Percentiles rank a stretch among this genome's conserved stretches.
These are phyloP conservation scores for Talinum fruticosum DNA, from an alignment of 148 eudicot genomes.

Conservation along the genomic window DNA sequence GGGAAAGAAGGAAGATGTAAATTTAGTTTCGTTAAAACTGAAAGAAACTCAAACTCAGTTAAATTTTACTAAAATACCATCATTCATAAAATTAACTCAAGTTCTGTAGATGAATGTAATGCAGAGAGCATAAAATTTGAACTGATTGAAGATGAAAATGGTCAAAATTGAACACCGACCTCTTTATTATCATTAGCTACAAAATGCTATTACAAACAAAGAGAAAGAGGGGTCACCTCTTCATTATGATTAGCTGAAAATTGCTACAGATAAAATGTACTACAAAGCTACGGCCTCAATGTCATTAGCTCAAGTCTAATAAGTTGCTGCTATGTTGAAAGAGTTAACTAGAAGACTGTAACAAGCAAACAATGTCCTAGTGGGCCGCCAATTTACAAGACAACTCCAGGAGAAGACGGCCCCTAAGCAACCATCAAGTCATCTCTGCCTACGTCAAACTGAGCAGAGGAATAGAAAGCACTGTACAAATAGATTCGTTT, in stretches of 20 bases:
- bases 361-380: not conserved
- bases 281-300: not conserved
- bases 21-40: too few relatives aligned
- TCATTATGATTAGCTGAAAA: conserved; percentile 16
- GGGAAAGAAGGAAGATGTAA: too few relatives aligned
- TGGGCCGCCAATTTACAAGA: conserved; percentile 6
- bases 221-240: not conserved
- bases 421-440: not conserved
- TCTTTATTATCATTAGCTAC: conserved; percentile 12
- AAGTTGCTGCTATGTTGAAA: not conserved
- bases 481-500: conserved; percentile 13
- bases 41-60: too few relatives aligned
- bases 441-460: conserved; percentile 5
- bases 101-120: too few relatives aligned
- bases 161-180: too few relatives aligned
- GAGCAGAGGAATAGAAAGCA: conserved; percentile 10
- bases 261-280: conserved; percentile 3
- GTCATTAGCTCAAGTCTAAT: not conserved
- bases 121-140: too few relatives aligned
- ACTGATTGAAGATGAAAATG: too few relatives aligned
- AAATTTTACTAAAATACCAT: too few relatives aligned
- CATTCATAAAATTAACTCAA: too few relatives aligned
- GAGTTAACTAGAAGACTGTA: not conserved
- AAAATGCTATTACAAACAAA: not conserved
- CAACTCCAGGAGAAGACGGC: conserved; percentile 2